A percentile compares a stretch with the other conserved stretches of the same genome.
Evolutionary conservation across 306 rosid genomes (phyloP).

Genomic region (Casuarina glauca): DNA sequence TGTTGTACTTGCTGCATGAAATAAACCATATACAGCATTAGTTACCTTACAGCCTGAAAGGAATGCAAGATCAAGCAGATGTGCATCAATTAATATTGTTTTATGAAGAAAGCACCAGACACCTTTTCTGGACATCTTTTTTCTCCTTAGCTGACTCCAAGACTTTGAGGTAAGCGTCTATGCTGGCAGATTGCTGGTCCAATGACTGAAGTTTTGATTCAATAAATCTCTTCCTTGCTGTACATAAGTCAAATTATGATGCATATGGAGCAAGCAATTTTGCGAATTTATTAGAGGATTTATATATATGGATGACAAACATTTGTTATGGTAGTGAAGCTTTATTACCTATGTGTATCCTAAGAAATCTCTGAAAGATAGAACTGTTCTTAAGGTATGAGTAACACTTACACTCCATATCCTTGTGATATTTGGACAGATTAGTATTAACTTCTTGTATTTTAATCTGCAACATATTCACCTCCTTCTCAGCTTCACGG

Average conservation of each 20-base stretch:
- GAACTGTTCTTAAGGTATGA: conserved; percentile 15
- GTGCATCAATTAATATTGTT: conserved; percentile 17
- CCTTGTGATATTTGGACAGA: conserved; percentile 67
- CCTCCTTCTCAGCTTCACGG: conserved; percentile 84
- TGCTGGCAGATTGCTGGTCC: conserved; percentile 60
- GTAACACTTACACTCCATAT: conserved; percentile 75
- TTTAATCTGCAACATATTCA: conserved; percentile 75
- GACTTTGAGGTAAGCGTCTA: conserved; percentile 60
- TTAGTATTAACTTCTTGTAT: conserved; percentile 62
- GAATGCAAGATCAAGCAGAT: conserved; percentile 11
- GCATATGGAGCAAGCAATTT: conserved; percentile 5
- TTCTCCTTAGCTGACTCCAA: conserved; percentile 80
- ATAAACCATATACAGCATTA: conserved; percentile 39
- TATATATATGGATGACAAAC: conserved; percentile 8
- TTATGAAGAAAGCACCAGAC: conserved; percentile 19
- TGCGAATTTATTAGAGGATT: neutral
- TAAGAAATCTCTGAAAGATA: conserved; percentile 7
- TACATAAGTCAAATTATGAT: conserved; percentile 26
- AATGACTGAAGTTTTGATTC: conserved; percentile 74
- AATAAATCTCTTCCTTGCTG: conserved; percentile 86
- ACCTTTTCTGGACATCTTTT: conserved; percentile 81
- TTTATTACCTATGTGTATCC: neutral
- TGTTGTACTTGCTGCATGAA: conserved; percentile 74
- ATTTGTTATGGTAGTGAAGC: too few relatives aligned
- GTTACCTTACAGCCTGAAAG: conserved; percentile 22